Evolutionary conservation across 2,329 filamentous ascomycete species (phyloP), one percentile per base, ranked within the genome.

Genomic region (Corinectria fuckeliana): DNA sequence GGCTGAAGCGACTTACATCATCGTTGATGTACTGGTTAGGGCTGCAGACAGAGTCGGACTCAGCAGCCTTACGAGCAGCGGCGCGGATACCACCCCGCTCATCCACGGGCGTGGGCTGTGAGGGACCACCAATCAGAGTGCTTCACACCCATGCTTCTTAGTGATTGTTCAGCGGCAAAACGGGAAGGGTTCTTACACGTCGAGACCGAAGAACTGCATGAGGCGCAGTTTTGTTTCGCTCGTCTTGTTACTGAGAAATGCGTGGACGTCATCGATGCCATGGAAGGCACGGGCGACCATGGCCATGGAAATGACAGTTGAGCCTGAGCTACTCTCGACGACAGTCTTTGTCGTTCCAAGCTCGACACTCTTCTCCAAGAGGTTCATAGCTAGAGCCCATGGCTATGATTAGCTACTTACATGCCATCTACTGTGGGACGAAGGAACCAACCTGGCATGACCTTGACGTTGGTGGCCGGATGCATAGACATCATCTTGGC

Each of bases 401-500:
- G 23, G 42, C 57, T 53, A 14, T 13, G 20, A 56, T 70, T 20
- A 69, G 63, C n/a, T 51, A 25, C 20, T 26, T 13, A 23, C 18
- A 20, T 11, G 25, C 11, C 7, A 21, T 21, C 5, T 32, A 7
- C 3, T 6, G 6, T 20, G 8, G 9, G 7, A 16, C 36, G 21
- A 20, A 18, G 21, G 25, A 7, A 66, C 69, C 16, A 69, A 82
- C 81, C 82, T 66, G 86, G 86, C 73, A 88, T 79, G 16, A 83
- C 80, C 68, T 88, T 88, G 63, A 88, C 83, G 50, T 88, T 88
- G 57, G 87, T 83, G 11, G 85, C 83, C 1, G 86, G 85, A 60
- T 84, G 82, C 76, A 82, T 82, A 2, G 83, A 85, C 80, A 88
- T 84, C 82, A 88, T 84, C 72, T 88, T 88, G 30, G 86, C 86